phyloP scores from a whole-genome alignment of 768 basidiomycete species.

The Lepiota subincarnata region DNA sequence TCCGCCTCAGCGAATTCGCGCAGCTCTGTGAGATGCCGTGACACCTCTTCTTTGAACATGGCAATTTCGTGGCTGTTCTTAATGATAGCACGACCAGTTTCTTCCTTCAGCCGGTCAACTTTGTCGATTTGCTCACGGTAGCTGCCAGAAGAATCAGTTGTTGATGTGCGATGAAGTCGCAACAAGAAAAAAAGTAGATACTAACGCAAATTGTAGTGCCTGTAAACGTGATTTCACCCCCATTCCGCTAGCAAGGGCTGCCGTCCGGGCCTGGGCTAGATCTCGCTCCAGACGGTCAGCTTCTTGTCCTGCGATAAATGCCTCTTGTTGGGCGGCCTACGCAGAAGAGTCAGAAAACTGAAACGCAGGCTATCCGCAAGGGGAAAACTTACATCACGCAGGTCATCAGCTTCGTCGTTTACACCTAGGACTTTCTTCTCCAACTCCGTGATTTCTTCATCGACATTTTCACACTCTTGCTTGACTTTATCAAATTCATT shows the following conservation, averaged over 20 bases:
- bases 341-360: slow-evolving; percentile 9
- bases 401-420: slow-evolving; percentile 74
- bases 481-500: slow-evolving; percentile 78
- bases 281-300: slow-evolving; percentile 67
- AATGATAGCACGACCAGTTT: slow-evolving; percentile 74
- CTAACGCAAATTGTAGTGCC: slow-evolving; percentile 72
- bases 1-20: slow-evolving; percentile 57
- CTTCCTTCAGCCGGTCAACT: slow-evolving; percentile 68
- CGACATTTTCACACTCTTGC: slow-evolving; percentile 75
- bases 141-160: slow-evolving; percentile 32
- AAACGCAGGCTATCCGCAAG: neutral
- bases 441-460: slow-evolving; percentile 69
- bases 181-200: slow-evolving; percentile 10
- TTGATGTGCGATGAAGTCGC: neutral
- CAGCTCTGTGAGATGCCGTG: slow-evolving; percentile 63
- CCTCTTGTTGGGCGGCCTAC: slow-evolving; percentile 77
- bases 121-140: slow-evolving; percentile 79
- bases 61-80: slow-evolving; percentile 84
- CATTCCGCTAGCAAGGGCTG: slow-evolving; percentile 77
- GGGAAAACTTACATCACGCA: slow-evolving; percentile 61
- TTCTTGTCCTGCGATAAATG: slow-evolving; percentile 60
- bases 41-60: slow-evolving; percentile 76
- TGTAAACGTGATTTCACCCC: slow-evolving; percentile 78
- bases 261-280: slow-evolving; percentile 67
- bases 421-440: slow-evolving; percentile 69